Base-by-base conservation (phyloP, 1,284 basidiomycete species). In the Hymenochaete sp. region DNA sequence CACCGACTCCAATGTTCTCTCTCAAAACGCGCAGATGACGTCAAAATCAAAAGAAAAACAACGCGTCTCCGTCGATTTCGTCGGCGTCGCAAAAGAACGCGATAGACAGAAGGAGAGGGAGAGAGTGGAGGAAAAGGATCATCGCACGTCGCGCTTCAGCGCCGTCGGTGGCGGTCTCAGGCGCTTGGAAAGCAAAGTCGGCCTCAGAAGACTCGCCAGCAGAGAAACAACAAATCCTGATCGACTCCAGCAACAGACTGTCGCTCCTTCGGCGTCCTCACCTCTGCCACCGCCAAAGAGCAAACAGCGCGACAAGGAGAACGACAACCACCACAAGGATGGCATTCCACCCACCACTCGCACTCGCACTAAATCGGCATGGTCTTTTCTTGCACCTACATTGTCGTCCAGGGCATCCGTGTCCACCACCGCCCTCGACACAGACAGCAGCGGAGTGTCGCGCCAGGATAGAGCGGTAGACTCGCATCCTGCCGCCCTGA, bases 311-410 rank as follows among this genome's bases (percentile, higher is more conserved):
- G 43, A 44, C 14, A 37, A 19, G 33, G 43, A 44, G 31, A 41
- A 29, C 27, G 39, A 41, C 39, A 41, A 16, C 18, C 11, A 38
- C 26, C 21, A 45, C 7, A 36, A 16, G 27, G 43, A 37, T 26
- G 33, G 22, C 8, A 14, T 25, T 7, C 32, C 33, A 7, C 24
- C 33, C 24, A 22, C 43, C 2, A 14, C 14, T 18, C 36, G 44
- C 16, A 37, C 40, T 35, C 40, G 41, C 32, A 25, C 41, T 9
- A 42, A 37, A 27, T 42, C 45, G 16, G 41, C 40, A 16, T 38
- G 33, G 40, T 48, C 46, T 19, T 48, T 43, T 26, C 40, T 43
- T 26, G 40, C 46, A 22, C 41, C 46, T 14, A 42, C 46, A 8
- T 37, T 43, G 32, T 25, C 46, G n/a, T 35, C 26, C 19, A 22